Evolutionary conservation across 2,329 filamentous ascomycete species (phyloP).

Genomic region (Fusarium penzigii): DNA sequence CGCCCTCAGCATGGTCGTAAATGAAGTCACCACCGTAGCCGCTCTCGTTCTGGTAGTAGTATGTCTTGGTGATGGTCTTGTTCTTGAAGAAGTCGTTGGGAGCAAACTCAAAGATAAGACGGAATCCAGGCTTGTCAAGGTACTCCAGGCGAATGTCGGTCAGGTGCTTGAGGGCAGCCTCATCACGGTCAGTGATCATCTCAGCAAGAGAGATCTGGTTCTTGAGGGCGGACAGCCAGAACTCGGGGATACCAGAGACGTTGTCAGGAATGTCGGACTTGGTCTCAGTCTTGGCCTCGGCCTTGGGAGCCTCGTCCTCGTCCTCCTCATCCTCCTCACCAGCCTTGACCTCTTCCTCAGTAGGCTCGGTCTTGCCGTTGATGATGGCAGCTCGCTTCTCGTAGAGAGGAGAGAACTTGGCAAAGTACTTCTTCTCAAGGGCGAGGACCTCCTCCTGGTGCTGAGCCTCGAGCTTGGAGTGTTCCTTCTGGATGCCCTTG

Average conservation of each 20-base stretch:
- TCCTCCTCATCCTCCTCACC: constrained; percentile 80
- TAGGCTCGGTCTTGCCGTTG: constrained; percentile 84
- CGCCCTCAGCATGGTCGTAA: constrained; percentile 97
- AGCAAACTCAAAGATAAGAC: constrained; percentile 94
- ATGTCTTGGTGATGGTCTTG: constrained; percentile 96
- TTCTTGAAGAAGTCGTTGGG: constrained; percentile 98
- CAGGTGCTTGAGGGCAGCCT: constrained; percentile 86
- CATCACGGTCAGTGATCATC: constrained; percentile 98
- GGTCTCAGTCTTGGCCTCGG: constrained; percentile 58
- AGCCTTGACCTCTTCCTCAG: constrained; percentile 80
- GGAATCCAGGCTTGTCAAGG: constrained; percentile 96
- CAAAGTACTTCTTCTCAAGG: constrained; percentile 99
- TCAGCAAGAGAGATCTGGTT: constrained; percentile 96
- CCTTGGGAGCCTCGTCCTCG: constrained; percentile 67
- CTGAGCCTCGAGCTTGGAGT: constrained; percentile 96
- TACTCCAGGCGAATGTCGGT: constrained; percentile 99
- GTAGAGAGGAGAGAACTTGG: constrained; percentile 97
- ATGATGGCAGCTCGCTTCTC: constrained; percentile 91
- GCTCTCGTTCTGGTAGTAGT: constrained; percentile 98
- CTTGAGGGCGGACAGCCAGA: constrained; percentile 99
- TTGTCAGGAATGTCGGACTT: constrained; percentile 57
- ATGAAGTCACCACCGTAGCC: constrained; percentile 99
- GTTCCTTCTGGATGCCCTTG: constrained; percentile 98
- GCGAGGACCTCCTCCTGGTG: constrained; percentile 98
- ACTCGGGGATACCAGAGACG: constrained; percentile 88